Conservation (phyloP, 495 filamentous ascomycete genomes). For the Penicillium dipodomyicola region DNA sequence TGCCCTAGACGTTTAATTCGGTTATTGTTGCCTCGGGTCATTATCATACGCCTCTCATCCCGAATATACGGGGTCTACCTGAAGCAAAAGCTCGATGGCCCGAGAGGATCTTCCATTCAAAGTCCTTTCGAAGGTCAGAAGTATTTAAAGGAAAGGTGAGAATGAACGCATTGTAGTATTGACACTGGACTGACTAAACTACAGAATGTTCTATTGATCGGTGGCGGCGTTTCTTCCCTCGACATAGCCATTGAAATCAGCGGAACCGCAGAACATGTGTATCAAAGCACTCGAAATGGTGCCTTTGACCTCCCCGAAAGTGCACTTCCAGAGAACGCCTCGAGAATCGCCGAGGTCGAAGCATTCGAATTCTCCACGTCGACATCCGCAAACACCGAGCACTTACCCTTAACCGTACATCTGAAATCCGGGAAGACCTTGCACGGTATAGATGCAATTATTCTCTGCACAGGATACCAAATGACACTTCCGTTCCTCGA, state of each 20-base stretch:
- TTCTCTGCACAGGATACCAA: slow-evolving; percentile 66
- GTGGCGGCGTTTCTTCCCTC: slow-evolving; percentile 57
- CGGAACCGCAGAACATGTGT: slow-evolving; percentile 47
- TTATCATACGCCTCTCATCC: slow-evolving; percentile 56
- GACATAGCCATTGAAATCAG: slow-evolving; percentile 60
- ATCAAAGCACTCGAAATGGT: slow-evolving; percentile 59
- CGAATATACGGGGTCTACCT: slow-evolving; percentile 52
- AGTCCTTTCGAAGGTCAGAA: slow-evolving; percentile 55
- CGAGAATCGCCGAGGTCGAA: slow-evolving; percentile 51
- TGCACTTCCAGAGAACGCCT: slow-evolving; percentile 46
- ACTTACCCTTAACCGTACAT: slow-evolving; percentile 33
- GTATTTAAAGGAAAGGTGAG: slow-evolving; percentile 43
- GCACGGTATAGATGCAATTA: slow-evolving; percentile 50
- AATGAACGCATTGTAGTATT: background rate
- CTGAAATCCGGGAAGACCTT: slow-evolving; percentile 46
- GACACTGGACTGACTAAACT: background rate
- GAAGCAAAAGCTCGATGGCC: slow-evolving; percentile 54
- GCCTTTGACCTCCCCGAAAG: slow-evolving; percentile 52
- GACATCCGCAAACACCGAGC: slow-evolving; percentile 36
- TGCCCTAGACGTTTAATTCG: slow-evolving; percentile 48
- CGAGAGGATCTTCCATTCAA: slow-evolving; percentile 54
- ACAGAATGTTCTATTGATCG: slow-evolving; percentile 58
- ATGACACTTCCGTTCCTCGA: slow-evolving; percentile 58
- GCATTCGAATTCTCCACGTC: slow-evolving; percentile 22
- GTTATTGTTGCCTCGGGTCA: slow-evolving; percentile 59